Base-by-base conservation (phyloP, 805 yeast genomes). In the baker's yeast (Saccharomyces cerevisiae) region DNA sequence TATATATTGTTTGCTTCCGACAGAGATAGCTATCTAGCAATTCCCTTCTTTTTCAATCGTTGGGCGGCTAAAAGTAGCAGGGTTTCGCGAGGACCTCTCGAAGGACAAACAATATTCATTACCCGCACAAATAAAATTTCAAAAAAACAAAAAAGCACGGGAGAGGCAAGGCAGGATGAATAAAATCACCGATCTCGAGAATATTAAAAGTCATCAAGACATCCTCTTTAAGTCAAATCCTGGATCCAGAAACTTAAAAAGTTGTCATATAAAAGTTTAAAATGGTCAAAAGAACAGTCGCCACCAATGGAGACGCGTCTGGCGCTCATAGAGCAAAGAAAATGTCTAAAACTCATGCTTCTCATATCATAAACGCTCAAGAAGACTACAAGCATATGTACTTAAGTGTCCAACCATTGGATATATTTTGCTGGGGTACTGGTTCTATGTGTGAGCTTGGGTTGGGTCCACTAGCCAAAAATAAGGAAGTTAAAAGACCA, bases 391-490 rank as follows among this genome's bases (percentile, higher is more conserved):
- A 66, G 58, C 62, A 64, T 60, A 27, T 70, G 61, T 59, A 73
- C 51, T 49, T 62, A 9, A 63, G 69, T 27, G 65, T 64, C 14
- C 56, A 74, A 27, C 77, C 80, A 22, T 72, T 92, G 52, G 94
- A 90, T 65, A 76, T 94, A 2, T 92, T 87, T 67, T 95, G 89
- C 41, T 94, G 96, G 87, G 99, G 99, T 46, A 81, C 95, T 1
- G 99, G 99, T 1, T 84, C 96, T 0, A 92, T 94, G 94, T 90
- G 97, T 75, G 99, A 94, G 69, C 77, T 94, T 29, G 99, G 99
- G 1, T 76, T 94, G n/a, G 99, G 99, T 1, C 98, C 98, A 9
- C 80, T 76, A n/a, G 89, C 96, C 2, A 85, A 79, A 60, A 92
- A 89, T 41, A 89, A 90, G 57, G 97, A 91, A 69, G 97, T 94